Base-by-base conservation (phyloP, 768 basidiomycete genomes). In the Cantharellus cinnabarinus region DNA sequence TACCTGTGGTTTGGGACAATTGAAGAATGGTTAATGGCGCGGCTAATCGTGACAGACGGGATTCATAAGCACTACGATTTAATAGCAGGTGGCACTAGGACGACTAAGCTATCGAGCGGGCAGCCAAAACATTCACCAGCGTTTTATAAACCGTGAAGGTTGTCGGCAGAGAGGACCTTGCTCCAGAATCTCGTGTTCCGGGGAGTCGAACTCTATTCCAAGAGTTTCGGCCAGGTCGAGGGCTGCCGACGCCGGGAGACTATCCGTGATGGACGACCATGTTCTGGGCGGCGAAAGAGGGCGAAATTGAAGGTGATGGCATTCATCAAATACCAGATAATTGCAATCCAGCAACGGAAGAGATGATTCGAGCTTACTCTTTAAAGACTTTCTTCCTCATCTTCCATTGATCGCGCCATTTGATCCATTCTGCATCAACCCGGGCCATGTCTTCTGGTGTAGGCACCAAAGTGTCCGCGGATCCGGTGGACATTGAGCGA, bases 381-480 rank as follows among this genome's bases (percentile, higher is more conserved):
- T 73, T 77, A 70, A 89, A 94, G 2, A 83, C 71, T 67, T 85
- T 90, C 66, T 76, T 79, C 59, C 90, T 75, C 34, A 76, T 74
- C 41, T 78, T 68, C 90, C 90, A 94, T 71, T 90, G 83, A 2
- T 76, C 74, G 62, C 83, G 74, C 89, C 89, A 93, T 65, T 77
- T 79, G 3, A 65, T 70, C 84, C 89, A 91, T 40, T 90, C 85
- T 1, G 69, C 67, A 61, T 90, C 82, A 57, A 91, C 72, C 61
- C 74, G 71, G 14, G 75, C 77, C 15, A 86, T 74, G 56, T 90
- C 87, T 63, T 81, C 79, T 4, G 79, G 72, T 15, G 85, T 85
- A 39, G 90, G 76, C 35, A 82, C 74, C 3, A 78, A 76, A 3
- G 77, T 37, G 1, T 54, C 35, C 14, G 7, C 35, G 38, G 35